Evolutionary conservation across 176 grass and related monocot species (phyloP).

Genomic region (Paspalum notatum): DNA sequence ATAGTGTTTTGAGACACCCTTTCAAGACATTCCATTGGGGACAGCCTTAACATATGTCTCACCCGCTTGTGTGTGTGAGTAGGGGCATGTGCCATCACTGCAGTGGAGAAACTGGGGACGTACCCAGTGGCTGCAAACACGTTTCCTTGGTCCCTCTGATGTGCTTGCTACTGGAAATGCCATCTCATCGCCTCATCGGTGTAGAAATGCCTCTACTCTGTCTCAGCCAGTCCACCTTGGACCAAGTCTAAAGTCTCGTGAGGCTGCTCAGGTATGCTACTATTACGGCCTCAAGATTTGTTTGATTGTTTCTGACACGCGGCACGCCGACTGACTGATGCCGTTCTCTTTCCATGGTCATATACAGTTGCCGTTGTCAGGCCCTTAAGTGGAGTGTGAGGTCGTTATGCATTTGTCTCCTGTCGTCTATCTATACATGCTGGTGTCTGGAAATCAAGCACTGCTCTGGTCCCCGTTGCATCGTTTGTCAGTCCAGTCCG

Average conservation of each 20-base stretch:
- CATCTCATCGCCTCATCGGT: too few relatives aligned
- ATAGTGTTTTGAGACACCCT: too few relatives aligned
- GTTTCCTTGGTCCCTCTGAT: not conserved
- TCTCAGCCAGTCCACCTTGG: not conserved
- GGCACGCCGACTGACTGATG: not conserved
- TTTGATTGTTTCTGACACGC: constrained; percentile 34
- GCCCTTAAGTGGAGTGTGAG: constrained; percentile 7
- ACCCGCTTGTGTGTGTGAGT: not conserved
- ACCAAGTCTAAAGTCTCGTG: not conserved
- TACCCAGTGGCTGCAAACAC: not conserved
- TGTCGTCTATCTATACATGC: not conserved
- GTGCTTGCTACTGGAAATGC: too few relatives aligned
- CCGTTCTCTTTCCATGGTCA: constrained; percentile 59
- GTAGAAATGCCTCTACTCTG: not conserved
- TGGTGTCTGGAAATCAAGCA: constrained; percentile 19
- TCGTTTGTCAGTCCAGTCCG: not conserved
- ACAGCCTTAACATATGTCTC: not conserved
- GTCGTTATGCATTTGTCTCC: constrained; percentile 4
- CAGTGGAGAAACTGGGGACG: not conserved
- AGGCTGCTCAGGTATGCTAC: constrained; percentile 10
- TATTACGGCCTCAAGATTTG: constrained; percentile 30
- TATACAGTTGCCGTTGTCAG: constrained; percentile 49
- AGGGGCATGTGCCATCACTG: not conserved
- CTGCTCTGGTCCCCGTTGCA: constrained; percentile 30
- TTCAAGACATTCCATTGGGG: too few relatives aligned